Evolutionary conservation across 2,329 filamentous ascomycete species (phyloP).

Genomic region (Fusarium proliferatum): DNA sequence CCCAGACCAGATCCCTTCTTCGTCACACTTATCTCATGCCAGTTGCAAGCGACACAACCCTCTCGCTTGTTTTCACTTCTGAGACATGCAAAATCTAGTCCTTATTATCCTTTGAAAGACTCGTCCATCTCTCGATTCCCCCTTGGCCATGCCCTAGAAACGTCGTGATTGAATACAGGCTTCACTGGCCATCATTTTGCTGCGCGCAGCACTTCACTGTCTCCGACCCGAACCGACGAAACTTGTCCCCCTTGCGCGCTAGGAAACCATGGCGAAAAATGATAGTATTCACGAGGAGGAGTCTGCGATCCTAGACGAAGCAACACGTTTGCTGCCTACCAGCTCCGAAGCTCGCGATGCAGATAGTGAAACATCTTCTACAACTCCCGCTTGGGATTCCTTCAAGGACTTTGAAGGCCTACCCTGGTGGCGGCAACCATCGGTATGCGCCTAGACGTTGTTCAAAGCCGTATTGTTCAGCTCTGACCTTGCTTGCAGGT

Average conservation of each 20-base stretch:
- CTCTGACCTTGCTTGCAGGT: constrained; percentile 63
- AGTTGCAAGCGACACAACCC: constrained; percentile 16
- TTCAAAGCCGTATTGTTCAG: background rate
- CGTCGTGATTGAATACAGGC: constrained; percentile 23
- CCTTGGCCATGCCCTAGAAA: constrained; percentile 29
- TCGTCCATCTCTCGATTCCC: constrained; percentile 1
- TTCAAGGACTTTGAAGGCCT: constrained; percentile 68
- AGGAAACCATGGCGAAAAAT: constrained; percentile 26
- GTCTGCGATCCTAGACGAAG: constrained; percentile 45
- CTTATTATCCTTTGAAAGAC: background rate
- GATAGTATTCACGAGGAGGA: constrained; percentile 8
- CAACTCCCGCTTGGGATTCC: constrained; percentile 57
- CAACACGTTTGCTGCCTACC: constrained; percentile 53
- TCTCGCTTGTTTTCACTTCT: constrained; percentile 13
- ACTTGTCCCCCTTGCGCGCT: background rate
- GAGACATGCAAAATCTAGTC: constrained; percentile 21
- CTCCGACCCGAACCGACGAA: constrained; percentile 6
- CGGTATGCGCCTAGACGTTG: constrained; percentile 56
- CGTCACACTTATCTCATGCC: constrained; percentile 41
- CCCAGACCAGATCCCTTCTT: constrained; percentile 9
- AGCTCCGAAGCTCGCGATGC: constrained; percentile 22
- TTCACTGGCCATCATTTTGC: constrained; percentile 15
- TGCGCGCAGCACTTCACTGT: constrained; percentile 9
- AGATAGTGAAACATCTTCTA: constrained; percentile 25
- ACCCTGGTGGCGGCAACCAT: constrained; percentile 72